phyloP scores from a whole-genome alignment of 2,329 filamentous ascomycete species.

The Hirsutella thompsonii region DNA sequence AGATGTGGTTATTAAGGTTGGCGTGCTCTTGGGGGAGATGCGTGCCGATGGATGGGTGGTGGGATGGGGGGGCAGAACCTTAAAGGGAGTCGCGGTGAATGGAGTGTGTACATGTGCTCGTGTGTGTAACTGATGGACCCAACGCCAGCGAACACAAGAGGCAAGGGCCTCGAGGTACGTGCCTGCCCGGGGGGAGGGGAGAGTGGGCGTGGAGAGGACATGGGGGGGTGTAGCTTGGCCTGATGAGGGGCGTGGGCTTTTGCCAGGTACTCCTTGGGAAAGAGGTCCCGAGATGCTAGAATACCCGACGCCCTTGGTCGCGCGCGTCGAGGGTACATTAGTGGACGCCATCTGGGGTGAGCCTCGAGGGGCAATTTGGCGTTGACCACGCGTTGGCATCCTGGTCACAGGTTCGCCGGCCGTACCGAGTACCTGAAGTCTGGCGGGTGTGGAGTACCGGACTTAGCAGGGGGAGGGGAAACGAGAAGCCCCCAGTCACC shows the following conservation, averaged over 20 bases:
- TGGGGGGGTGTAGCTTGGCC: neutral
- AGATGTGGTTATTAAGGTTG: slow-evolving; percentile 6
- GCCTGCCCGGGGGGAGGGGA: neutral
- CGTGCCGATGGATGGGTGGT: slow-evolving; percentile 4
- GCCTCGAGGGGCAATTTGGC: too few relatives aligned
- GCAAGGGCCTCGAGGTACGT: slow-evolving; percentile 4
- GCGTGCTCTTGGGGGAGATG: slow-evolving; percentile 3
- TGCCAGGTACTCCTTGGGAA: neutral
- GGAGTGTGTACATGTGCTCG: neutral
- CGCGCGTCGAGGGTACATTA: too few relatives aligned
- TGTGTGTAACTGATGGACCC: slow-evolving; percentile 3
- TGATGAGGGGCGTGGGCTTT: neutral
- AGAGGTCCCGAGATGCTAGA: neutral
- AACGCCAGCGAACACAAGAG: slow-evolving; percentile 2
- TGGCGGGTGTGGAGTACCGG: neutral
- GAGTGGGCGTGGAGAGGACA: neutral
- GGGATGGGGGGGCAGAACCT: slow-evolving; percentile 7
- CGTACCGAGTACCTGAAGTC: neutral
- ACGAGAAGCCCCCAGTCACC: neutral
- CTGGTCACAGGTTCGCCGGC: neutral
- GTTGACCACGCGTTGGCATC: too few relatives aligned
- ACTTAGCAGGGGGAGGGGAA: neutral
- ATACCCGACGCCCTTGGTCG: neutral
- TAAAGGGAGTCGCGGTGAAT: slow-evolving; percentile 4
- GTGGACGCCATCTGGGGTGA: too few relatives aligned